Evolutionary conservation across 129 eudicot species (phyloP).

Genomic region (Flaveria trinervia): DNA sequence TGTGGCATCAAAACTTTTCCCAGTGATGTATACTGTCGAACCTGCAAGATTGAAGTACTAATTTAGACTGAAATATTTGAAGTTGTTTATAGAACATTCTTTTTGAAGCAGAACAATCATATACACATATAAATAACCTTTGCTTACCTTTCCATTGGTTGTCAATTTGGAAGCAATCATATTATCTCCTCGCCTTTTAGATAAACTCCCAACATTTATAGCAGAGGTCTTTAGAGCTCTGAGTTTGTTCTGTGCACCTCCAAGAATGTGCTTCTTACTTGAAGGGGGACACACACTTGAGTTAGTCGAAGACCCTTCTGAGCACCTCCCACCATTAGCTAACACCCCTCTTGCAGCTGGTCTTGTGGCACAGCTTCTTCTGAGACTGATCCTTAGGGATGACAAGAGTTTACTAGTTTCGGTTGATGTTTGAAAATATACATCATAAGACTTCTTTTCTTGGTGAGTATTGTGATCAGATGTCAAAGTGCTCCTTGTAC

Average conservation of each 20-base stretch:
- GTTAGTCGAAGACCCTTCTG: slow-evolving; percentile 56
- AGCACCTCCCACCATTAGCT: slow-evolving; percentile 35
- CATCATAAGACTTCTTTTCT: slow-evolving; percentile 36
- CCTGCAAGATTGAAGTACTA: slow-evolving; percentile 29
- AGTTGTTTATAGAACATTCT: background rate
- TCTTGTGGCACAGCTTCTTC: slow-evolving; percentile 63
- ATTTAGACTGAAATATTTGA: background rate
- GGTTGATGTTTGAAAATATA: slow-evolving; percentile 31
- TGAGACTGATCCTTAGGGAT: slow-evolving; percentile 41
- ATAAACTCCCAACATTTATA: slow-evolving; percentile 22
- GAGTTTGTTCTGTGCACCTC: slow-evolving; percentile 26
- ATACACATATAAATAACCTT: background rate
- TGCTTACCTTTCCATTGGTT: slow-evolving; percentile 44
- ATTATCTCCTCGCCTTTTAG: slow-evolving; percentile 11
- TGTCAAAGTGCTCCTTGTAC: slow-evolving; percentile 43
- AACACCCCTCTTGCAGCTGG: slow-evolving; percentile 49
- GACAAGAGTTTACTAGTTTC: slow-evolving; percentile 43
- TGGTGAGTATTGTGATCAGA: slow-evolving; percentile 31
- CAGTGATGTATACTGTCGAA: slow-evolving; percentile 28
- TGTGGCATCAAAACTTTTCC: slow-evolving; percentile 40
- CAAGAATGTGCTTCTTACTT: slow-evolving; percentile 18
- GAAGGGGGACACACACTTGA: slow-evolving; percentile 61
- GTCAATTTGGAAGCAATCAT: slow-evolving; percentile 27
- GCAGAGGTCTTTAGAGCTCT: slow-evolving; percentile 37
- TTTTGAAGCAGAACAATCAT: background rate